These are phyloP conservation scores for Trametes polyzona DNA, from an alignment of 1,284 basidiomycete species.

Conservation along the genomic window DNA sequence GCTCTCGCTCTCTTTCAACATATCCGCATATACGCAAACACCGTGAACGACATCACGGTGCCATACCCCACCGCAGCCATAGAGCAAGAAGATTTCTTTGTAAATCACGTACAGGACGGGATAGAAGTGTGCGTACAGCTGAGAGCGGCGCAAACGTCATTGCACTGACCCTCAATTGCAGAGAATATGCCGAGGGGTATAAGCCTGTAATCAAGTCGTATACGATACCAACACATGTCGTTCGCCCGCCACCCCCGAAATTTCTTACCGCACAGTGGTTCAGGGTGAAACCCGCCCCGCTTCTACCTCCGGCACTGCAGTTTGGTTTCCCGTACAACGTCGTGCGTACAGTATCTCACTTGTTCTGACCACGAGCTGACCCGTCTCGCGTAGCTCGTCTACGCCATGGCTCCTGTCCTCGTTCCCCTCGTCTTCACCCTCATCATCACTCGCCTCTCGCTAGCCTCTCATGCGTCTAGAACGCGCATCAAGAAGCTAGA, in stretches of 20 bases:
- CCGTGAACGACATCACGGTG: slow-evolving; percentile 80
- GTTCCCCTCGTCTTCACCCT: slow-evolving; percentile 62
- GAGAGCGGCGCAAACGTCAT: neutral
- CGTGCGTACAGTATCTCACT: slow-evolving; percentile 46
- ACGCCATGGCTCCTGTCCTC: slow-evolving; percentile 62
- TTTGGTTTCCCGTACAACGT: slow-evolving; percentile 74
- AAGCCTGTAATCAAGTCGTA: slow-evolving; percentile 58
- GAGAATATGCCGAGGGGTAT: slow-evolving; percentile 61
- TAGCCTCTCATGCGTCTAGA: slow-evolving; percentile 58
- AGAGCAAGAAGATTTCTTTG: slow-evolving; percentile 71
- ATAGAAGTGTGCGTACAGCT: slow-evolving; percentile 57
- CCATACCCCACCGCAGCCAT: slow-evolving; percentile 83
- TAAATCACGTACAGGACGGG: slow-evolving; percentile 57
- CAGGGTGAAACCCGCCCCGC: slow-evolving; percentile 40
- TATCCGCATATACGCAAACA: slow-evolving; percentile 85
- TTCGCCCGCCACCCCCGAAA: slow-evolving; percentile 41
- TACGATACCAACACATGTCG: slow-evolving; percentile 43
- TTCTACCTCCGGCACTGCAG: slow-evolving; percentile 69
- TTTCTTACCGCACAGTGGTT: slow-evolving; percentile 53
- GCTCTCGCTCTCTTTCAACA: slow-evolving; percentile 72
- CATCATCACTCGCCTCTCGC: slow-evolving; percentile 52
- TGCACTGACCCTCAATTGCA: slow-evolving; percentile 34
- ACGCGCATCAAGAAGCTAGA: slow-evolving; percentile 66
- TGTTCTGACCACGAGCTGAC: neutral
- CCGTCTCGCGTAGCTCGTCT: slow-evolving; percentile 47